A percentile compares a stretch with the other conserved stretches of the same genome.
phyloP scores from a whole-genome alignment of 1,284 basidiomycete genomes.

The Schizophyllum amplum region DNA sequence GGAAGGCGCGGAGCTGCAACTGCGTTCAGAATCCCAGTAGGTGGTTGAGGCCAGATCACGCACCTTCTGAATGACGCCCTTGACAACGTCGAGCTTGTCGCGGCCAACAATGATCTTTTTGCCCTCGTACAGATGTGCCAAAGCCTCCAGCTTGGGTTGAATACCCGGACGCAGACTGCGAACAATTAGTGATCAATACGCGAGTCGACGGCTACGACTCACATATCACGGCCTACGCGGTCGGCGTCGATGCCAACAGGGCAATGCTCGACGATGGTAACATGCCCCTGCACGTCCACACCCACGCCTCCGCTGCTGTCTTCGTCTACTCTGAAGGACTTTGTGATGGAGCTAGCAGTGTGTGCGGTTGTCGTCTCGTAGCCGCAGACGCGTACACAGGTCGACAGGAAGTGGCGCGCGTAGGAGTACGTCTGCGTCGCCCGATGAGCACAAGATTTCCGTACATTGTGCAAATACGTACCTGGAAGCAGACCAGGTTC shows the following conservation, averaged over 20 bases:
- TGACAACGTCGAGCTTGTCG: slow-evolving; percentile 98
- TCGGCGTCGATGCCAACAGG: slow-evolving; percentile 97
- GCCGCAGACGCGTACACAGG: slow-evolving; percentile 93
- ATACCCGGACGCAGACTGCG: slow-evolving; percentile 73
- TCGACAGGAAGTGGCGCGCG: slow-evolving; percentile 90
- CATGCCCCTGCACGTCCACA: slow-evolving; percentile 87
- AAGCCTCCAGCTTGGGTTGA: slow-evolving; percentile 80
- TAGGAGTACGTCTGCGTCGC: slow-evolving; percentile 98
- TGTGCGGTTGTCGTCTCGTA: slow-evolving; percentile 70
- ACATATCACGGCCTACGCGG: slow-evolving; percentile 79
- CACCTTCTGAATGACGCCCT: slow-evolving; percentile 95
- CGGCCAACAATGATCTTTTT: slow-evolving; percentile 99
- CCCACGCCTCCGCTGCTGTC: slow-evolving; percentile 28
- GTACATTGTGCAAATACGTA: too few species aligned
- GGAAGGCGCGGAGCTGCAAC: slow-evolving; percentile 81
- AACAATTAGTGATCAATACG: slow-evolving; percentile 1
- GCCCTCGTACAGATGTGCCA: slow-evolving; percentile 83
- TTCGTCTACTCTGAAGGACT: neutral
- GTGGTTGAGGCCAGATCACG: slow-evolving; percentile 1
- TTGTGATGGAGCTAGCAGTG: neutral
- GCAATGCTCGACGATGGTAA: slow-evolving; percentile 83
- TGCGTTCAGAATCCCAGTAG: slow-evolving; percentile 1
- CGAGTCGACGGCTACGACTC: slow-evolving; percentile 20
- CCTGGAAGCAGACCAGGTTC: slow-evolving; percentile 91
- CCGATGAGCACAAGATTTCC: too few species aligned